phyloP scores from a whole-genome alignment of 139 green algal species.

The Micractinium conductrix region DNA sequence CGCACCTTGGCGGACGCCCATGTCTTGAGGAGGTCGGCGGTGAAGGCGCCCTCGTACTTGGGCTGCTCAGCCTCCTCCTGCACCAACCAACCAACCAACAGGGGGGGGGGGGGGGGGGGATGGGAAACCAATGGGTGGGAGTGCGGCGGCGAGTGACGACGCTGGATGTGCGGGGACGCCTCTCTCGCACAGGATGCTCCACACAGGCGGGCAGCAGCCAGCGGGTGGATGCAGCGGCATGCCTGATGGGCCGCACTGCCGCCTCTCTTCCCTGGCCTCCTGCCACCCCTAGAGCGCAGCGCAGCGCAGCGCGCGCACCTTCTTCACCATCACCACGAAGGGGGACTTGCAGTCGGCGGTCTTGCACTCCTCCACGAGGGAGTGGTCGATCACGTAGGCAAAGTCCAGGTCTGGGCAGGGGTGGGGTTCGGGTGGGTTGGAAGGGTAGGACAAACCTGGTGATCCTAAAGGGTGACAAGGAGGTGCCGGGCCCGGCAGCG shows the following conservation, averaged over 20 bases:
- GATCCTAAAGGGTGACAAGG: too few relatives aligned
- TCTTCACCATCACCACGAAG: slow-evolving; percentile 49
- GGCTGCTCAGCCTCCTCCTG: neutral
- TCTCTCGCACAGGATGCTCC: too few relatives aligned
- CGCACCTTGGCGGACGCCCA: slow-evolving; percentile 40
- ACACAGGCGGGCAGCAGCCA: too few relatives aligned
- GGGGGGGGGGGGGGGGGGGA: neutral
- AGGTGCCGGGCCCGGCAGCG: too few relatives aligned
- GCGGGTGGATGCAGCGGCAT: too few relatives aligned
- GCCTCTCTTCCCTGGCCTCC: too few relatives aligned
- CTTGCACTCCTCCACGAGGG: slow-evolving; percentile 24
- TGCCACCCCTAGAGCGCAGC: too few relatives aligned
- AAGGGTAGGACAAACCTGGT: too few relatives aligned
- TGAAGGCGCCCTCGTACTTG: slow-evolving; percentile 53
- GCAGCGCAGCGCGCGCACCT: too few relatives aligned
- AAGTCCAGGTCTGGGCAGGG: slow-evolving; percentile 28
- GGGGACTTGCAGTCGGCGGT: slow-evolving; percentile 28
- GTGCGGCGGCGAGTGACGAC: neutral
- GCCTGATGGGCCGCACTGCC: too few relatives aligned
- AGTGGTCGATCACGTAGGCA: slow-evolving; percentile 33
- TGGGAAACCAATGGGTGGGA: neutral
- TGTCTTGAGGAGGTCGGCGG: slow-evolving; percentile 20
- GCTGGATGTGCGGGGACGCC: too few relatives aligned
- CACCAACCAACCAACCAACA: neutral
- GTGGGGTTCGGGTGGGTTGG: neutral